phyloP scores from a whole-genome alignment of 768 basidiomycete species.

The Mycena albidolilacea region DNA sequence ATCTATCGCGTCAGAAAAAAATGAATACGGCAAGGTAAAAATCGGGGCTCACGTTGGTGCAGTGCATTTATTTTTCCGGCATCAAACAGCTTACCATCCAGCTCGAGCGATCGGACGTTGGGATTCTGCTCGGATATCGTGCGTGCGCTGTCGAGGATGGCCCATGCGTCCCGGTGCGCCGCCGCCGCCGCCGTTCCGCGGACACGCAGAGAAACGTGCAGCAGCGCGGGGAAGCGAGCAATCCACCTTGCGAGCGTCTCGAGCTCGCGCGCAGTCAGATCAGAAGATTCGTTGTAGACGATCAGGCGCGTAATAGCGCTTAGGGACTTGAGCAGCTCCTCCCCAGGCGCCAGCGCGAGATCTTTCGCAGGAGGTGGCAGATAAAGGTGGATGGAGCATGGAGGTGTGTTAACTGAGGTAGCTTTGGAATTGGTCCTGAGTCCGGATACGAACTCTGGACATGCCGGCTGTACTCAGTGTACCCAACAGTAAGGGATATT shows the following conservation, averaged over 20 bases:
- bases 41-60: conserved; percentile 23
- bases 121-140: conserved; percentile 27
- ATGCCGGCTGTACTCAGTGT: conserved; percentile 37
- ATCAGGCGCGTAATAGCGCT: conserved; percentile 34
- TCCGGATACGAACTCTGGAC: conserved; percentile 36
- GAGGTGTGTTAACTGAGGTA: conserved; percentile 26
- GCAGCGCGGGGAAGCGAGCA: conserved; percentile 29
- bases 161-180: conserved; percentile 14
- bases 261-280: conserved; percentile 19
- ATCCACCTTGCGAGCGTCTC: conserved; percentile 35
- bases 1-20: neutral
- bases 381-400: conserved; percentile 35
- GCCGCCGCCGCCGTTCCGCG: neutral
- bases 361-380: conserved; percentile 35
- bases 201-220: conserved; percentile 28
- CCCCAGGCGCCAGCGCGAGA: conserved; percentile 9
- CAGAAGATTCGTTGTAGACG: conserved; percentile 17
- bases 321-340: conserved; percentile 14
- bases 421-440: conserved; percentile 29
- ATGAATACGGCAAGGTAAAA: neutral
- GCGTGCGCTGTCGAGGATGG: conserved; percentile 20
- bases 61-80: neutral
- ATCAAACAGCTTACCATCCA: conserved; percentile 33
- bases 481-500: conserved; percentile 27
- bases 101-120: conserved; percentile 29